phyloP scores from a whole-genome alignment of 257 asterid species.

The Lantana camara region DNA sequence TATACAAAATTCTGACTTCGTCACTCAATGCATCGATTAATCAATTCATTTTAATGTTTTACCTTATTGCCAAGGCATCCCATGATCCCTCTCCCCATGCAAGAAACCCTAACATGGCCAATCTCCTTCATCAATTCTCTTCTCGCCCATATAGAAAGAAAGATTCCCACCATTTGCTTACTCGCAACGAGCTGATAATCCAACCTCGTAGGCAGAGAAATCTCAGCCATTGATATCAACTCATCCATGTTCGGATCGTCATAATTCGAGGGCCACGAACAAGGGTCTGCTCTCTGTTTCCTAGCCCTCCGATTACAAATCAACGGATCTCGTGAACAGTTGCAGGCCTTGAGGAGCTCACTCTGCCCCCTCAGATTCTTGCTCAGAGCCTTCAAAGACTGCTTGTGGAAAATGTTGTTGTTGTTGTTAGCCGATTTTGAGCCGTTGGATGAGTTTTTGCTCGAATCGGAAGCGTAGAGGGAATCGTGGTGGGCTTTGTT shows the following conservation, averaged over 20 bases:
- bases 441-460: constrained; percentile 30
- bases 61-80: constrained; percentile 96
- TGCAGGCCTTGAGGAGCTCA: constrained; percentile 56
- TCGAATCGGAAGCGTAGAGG: constrained; percentile 27
- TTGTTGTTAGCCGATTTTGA: constrained; percentile 12
- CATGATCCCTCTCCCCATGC: constrained; percentile 96
- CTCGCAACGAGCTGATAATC: constrained; percentile 64
- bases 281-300: constrained; percentile 48
- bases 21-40: no score
- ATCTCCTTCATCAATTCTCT: constrained; percentile 63
- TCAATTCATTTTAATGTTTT: not conserved
- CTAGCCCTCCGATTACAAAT: constrained; percentile 31
- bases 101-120: constrained; percentile 70
- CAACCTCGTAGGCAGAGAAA: constrained; percentile 38
- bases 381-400: constrained; percentile 56
- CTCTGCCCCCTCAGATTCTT: constrained; percentile 56
- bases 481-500: constrained; percentile 71
- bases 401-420: constrained; percentile 51
- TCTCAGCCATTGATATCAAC: constrained; percentile 36
- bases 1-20: no score
- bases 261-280: constrained; percentile 21
- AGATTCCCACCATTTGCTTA: constrained; percentile 96
- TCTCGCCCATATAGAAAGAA: constrained; percentile 78
- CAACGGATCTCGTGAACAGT: constrained; percentile 43
- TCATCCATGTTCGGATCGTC: constrained; percentile 37